Evolutionary conservation across 1,284 basidiomycete species (phyloP).

Genomic region (Ustilago loliicola): DNA sequence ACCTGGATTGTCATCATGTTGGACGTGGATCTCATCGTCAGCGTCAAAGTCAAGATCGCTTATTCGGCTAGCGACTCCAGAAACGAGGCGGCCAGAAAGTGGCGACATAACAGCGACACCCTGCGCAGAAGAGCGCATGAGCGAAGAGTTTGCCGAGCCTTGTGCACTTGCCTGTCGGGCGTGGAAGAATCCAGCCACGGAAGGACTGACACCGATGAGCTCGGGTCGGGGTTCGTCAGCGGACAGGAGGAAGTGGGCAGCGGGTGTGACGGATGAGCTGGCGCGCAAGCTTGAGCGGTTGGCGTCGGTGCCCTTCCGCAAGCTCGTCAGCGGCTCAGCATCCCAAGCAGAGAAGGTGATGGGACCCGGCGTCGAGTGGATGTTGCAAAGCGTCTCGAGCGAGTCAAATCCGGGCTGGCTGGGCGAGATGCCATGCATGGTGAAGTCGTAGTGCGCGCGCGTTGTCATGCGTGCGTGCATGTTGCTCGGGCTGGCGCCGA

Average conservation of each 20-base stretch:
- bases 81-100: conserved; percentile 46
- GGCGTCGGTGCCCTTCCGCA: conserved; percentile 37
- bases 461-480: conserved; percentile 58
- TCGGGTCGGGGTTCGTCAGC: conserved; percentile 45
- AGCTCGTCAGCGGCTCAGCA: conserved; percentile 44
- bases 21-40: conserved; percentile 37
- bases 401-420: conserved; percentile 42
- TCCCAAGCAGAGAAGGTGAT: conserved; percentile 52
- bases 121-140: conserved; percentile 46
- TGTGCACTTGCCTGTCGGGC: conserved; percentile 42
- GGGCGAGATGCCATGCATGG: conserved; percentile 62
- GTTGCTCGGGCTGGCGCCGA: conserved; percentile 46
- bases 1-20: conserved; percentile 20
- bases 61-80: conserved; percentile 39
- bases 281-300: conserved; percentile 26
- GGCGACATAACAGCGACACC: conserved; percentile 51
- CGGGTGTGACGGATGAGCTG: conserved; percentile 31
- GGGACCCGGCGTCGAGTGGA: conserved; percentile 44
- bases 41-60: conserved; percentile 54
- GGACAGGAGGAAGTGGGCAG: conserved; percentile 36
- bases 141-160: conserved; percentile 36
- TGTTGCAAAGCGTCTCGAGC: conserved; percentile 51
- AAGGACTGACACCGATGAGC: conserved; percentile 53
- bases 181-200: conserved; percentile 47
- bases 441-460: conserved; percentile 62